Percentiles rank a stretch among this genome's conserved stretches.
phyloP scores from a whole-genome alignment of 768 basidiomycete species.

The Krasilnikovozyma curviuscula region DNA sequence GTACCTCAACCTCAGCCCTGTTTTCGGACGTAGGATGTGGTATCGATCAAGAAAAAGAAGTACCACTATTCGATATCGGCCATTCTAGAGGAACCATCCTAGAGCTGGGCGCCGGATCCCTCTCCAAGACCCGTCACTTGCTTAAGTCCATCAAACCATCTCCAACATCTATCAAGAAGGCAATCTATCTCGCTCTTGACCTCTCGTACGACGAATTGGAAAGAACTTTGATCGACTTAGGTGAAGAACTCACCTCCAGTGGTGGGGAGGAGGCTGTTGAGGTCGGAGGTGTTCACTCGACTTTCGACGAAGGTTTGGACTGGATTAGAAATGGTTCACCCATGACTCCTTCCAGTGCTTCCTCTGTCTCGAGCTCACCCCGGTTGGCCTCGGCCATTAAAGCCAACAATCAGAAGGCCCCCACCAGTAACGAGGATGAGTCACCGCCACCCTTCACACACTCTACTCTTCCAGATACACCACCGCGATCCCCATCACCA shows the following conservation, averaged over 20 bases:
- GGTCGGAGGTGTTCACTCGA: constrained; percentile 71
- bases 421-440: neutral
- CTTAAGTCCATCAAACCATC: neutral
- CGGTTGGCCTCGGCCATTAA: constrained; percentile 29
- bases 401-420: neutral
- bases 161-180: too few relatives aligned
- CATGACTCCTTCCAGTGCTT: neutral
- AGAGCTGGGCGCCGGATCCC: constrained; percentile 8
- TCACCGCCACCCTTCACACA: neutral
- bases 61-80: neutral
- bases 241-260: constrained; percentile 26
- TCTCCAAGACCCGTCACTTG: constrained; percentile 7
- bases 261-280: constrained; percentile 47
- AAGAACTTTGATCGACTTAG: constrained; percentile 58
- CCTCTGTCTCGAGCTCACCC: neutral
- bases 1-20: too few relatives aligned
- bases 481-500: neutral
- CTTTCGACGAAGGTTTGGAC: constrained; percentile 71
- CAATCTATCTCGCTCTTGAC: constrained; percentile 77
- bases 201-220: constrained; percentile 70
- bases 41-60: neutral
- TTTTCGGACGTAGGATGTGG: too few relatives aligned
- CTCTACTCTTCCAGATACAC: constrained; percentile 2
- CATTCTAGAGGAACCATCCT: constrained; percentile 5
- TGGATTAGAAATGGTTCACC: constrained; percentile 42